Percentiles rank a stretch among this genome's conserved stretches.
These are phyloP conservation scores for Blastobotrys serpentis DNA, from an alignment of 1,139 yeast genomes.

Conservation along the genomic window DNA sequence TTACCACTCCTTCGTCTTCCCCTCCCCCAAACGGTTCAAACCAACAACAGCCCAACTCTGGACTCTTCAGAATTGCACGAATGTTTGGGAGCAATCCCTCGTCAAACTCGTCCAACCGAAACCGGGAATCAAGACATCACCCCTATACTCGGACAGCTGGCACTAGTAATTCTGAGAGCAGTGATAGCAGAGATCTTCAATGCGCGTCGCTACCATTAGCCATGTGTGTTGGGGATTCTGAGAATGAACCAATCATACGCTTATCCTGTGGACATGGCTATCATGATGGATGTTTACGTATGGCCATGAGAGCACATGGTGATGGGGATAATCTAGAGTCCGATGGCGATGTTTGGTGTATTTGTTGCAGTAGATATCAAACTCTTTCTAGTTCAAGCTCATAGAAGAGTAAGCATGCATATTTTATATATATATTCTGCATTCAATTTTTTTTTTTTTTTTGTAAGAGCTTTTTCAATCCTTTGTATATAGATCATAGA, in stretches of 20 bases:
- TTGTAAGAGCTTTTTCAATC: background rate
- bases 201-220: constrained; percentile 32
- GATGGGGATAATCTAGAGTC: constrained; percentile 25
- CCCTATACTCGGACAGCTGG: constrained; percentile 20
- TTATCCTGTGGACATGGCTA: constrained; percentile 35
- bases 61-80: constrained; percentile 1
- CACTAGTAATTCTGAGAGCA: background rate
- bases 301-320: constrained; percentile 34
- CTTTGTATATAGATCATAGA: background rate
- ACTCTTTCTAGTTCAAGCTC: constrained; percentile 15
- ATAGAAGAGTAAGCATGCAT: background rate
- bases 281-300: constrained; percentile 33
- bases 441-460: background rate
- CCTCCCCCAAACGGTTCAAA: background rate
- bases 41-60: background rate
- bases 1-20: constrained; percentile 2
- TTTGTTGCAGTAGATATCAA: constrained; percentile 32
- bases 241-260: constrained; percentile 21
- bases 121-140: constrained; percentile 25
- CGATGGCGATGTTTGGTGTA: constrained; percentile 32
- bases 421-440: background rate
- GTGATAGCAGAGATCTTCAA: constrained; percentile 21
- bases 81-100: constrained; percentile 4
- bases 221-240: constrained; percentile 25
- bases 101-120: constrained; percentile 1